These are phyloP conservation scores for Agrocybe praecox DNA, from an alignment of 768 basidiomycete species.

Conservation along the genomic window DNA sequence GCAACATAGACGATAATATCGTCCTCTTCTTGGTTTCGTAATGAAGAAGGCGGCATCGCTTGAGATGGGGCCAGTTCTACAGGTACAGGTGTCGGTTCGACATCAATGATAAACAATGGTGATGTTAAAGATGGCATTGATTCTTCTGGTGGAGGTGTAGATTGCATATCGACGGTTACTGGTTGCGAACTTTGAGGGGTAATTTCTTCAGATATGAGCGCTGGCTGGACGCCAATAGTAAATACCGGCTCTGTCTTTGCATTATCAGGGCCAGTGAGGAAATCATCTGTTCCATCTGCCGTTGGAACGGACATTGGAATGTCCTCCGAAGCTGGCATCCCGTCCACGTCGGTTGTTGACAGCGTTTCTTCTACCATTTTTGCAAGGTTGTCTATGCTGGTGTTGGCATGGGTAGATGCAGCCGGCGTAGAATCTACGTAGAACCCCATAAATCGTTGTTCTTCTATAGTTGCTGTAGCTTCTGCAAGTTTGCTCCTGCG, in stretches of 20 bases:
- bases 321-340: not conserved
- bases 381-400: constrained; percentile 16
- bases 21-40: constrained; percentile 44
- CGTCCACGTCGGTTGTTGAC: constrained; percentile 8
- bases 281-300: not conserved
- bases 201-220: constrained; percentile 16
- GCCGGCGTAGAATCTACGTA: constrained; percentile 11
- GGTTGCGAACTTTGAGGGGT: constrained; percentile 17
- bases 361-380: constrained; percentile 23
- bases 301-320: not conserved
- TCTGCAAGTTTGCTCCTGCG: constrained; percentile 16
- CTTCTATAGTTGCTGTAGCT: constrained; percentile 1
- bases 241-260: not conserved
- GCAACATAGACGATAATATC: constrained; percentile 81
- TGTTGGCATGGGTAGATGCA: not conserved
- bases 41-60: constrained; percentile 18
- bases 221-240: constrained; percentile 21
- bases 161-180: constrained; percentile 9
- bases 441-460: constrained; percentile 19
- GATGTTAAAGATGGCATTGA: not conserved
- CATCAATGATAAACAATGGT: constrained; percentile 17
- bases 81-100: constrained; percentile 15
- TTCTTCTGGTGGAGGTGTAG: not conserved
- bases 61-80: constrained; percentile 11
- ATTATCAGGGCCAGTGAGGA: not conserved